Evolutionary conservation across 495 filamentous ascomycete species (phyloP), one percentile per base, ranked within the genome.

Genomic region (Neurospora sp.): DNA sequence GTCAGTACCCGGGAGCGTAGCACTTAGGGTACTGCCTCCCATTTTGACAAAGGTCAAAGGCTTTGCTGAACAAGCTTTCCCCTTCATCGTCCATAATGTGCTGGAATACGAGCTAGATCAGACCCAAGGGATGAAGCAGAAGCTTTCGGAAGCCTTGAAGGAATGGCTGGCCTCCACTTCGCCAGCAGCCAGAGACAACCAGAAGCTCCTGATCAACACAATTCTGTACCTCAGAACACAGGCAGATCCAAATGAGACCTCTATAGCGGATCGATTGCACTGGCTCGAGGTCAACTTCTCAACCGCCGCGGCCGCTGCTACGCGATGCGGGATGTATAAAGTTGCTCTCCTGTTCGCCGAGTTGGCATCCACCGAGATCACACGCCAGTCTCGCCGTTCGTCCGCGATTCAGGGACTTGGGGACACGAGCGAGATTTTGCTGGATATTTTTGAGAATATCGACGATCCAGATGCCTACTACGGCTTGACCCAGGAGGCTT

Each of bases 391-490:
- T 71, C 88, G 93, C 70, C 88, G 93, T 40, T 90, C 91, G 31
- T 93, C 91, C 17, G 79, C 87, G 17, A 76, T 84, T 42, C 89
- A 85, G 74, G 84, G 87, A 31, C 81, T 72, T 3, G 75, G 78
- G 45, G 84, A 90, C 37, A 87, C 92, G 17, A 83, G 86, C 12
- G 87, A 91, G 9, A 83, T 96, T 20, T 79, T 98, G 8, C 86
- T 97, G 72, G 83, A 88, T 9, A 92, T 98, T 3, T 99, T 93
- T 78, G 90, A 91, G 79, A 92, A 93, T 72, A 91, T 98, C 44
- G 94, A 97, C 80, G 96, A 99, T 78, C 94, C 94, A 16, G 96
- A 99, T 78, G 89, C 94, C 20, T 98, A 94, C 79, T 98, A 99
- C 76, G 96, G 96, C n/a, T 90, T 98, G 27, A 87, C 91, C 68